Evolutionary conservation across 495 filamentous ascomycete species (phyloP).

Genomic region (Neurospora tetrasperma): DNA sequence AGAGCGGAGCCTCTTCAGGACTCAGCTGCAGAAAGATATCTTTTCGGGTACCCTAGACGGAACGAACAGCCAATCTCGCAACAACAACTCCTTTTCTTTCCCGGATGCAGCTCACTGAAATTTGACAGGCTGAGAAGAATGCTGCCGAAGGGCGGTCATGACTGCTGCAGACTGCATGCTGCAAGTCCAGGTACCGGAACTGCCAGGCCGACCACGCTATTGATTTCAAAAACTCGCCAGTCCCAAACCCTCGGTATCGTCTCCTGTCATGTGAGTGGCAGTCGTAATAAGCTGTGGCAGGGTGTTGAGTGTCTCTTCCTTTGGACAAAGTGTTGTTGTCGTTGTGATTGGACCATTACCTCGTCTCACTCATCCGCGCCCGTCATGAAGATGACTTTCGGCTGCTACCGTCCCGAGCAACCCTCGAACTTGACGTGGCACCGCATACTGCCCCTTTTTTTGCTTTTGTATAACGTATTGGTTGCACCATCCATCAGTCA

Average conservation of each 20-base stretch:
- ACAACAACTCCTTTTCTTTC: background rate
- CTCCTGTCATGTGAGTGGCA: background rate
- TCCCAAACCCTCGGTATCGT: background rate
- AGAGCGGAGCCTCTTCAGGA: background rate
- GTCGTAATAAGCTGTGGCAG: background rate
- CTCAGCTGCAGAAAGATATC: background rate
- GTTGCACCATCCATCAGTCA: background rate
- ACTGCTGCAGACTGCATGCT: background rate
- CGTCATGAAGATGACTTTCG: background rate
- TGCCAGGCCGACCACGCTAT: background rate
- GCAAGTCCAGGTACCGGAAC: background rate
- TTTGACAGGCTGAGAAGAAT: background rate
- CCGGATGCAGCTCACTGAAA: background rate
- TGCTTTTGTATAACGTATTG: background rate
- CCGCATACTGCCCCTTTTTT: background rate
- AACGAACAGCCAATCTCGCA: background rate
- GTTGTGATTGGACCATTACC: background rate
- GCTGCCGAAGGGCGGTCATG: background rate
- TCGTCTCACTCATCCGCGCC: background rate
- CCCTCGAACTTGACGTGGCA: background rate
- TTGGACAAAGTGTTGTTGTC: background rate
- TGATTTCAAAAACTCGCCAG: background rate
- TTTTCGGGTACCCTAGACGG: conserved; percentile 1
- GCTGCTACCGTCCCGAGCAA: background rate
- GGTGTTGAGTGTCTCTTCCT: background rate